A percentile compares a stretch with the other conserved stretches of the same genome.
phyloP scores from a whole-genome alignment of 495 filamentous ascomycete species.

The Bathelium albidoporum region DNA sequence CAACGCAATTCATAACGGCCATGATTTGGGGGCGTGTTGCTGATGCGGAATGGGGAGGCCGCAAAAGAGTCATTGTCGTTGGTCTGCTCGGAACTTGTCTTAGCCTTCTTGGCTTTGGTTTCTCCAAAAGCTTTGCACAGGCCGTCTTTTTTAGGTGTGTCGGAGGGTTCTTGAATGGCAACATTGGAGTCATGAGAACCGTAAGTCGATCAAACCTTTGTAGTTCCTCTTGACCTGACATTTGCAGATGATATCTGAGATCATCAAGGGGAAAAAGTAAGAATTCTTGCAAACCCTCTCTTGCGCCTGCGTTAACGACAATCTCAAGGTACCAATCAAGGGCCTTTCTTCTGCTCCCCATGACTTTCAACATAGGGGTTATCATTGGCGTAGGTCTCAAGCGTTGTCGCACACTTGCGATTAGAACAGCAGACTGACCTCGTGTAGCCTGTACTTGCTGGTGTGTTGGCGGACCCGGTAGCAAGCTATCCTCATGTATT shows the following conservation, averaged over 20 bases:
- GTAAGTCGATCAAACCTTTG: neutral
- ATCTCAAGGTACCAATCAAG: constrained; percentile 50
- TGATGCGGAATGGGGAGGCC: constrained; percentile 57
- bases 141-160: constrained; percentile 64
- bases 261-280: constrained; percentile 54
- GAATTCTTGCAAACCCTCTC: neutral
- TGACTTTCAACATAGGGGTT: constrained; percentile 72
- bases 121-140: constrained; percentile 58
- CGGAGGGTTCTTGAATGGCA: constrained; percentile 66
- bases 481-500: constrained; percentile 55
- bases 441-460: constrained; percentile 48
- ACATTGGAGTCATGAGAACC: constrained; percentile 70
- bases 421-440: neutral
- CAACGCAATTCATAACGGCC: constrained; percentile 75
- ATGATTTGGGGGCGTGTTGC: constrained; percentile 73
- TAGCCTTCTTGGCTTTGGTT: constrained; percentile 71
- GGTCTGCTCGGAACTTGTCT: constrained; percentile 62
- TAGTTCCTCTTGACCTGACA: neutral
- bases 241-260: constrained; percentile 59
- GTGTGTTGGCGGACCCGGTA: constrained; percentile 61
- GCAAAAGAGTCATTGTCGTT: constrained; percentile 68
- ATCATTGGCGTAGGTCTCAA: constrained; percentile 45
- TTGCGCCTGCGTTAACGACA: constrained; percentile 6
- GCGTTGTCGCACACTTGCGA: neutral
- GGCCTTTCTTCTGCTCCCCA: constrained; percentile 70